Conservation (phyloP, 768 basidiomycete genomes). For the Suillus lakei region DNA sequence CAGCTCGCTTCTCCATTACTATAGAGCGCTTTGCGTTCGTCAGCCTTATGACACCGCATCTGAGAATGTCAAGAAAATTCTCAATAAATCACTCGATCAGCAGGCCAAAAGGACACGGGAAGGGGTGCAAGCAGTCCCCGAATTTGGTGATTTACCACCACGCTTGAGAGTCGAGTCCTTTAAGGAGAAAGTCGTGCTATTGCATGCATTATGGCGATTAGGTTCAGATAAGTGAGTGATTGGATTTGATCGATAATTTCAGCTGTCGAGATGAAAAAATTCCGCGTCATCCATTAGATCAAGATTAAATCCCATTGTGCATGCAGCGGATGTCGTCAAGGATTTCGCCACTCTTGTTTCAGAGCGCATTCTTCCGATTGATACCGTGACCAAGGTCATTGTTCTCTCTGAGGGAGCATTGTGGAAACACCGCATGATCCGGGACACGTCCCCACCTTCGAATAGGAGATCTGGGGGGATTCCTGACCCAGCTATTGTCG, state of each 20-base stretch:
- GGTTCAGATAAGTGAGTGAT: slow-evolving; percentile 58
- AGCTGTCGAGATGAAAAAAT: slow-evolving; percentile 11
- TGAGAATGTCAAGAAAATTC: slow-evolving; percentile 79
- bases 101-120: slow-evolving; percentile 54
- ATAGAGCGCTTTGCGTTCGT: slow-evolving; percentile 86
- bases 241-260: neutral
- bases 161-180: slow-evolving; percentile 63
- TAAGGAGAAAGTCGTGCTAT: slow-evolving; percentile 73
- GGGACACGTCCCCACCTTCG: slow-evolving; percentile 43
- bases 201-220: slow-evolving; percentile 77
- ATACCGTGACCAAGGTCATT: slow-evolving; percentile 75
- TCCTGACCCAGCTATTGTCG: slow-evolving; percentile 45
- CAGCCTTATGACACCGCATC: slow-evolving; percentile 87
- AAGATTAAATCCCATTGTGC: slow-evolving; percentile 53
- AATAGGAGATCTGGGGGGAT: slow-evolving; percentile 29
- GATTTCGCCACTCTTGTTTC: slow-evolving; percentile 67
- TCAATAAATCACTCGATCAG: slow-evolving; percentile 67
- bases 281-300: slow-evolving; percentile 12
- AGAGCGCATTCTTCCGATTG: slow-evolving; percentile 72
- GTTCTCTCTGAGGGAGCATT: slow-evolving; percentile 80
- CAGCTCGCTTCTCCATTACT: slow-evolving; percentile 81
- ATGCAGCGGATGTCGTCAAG: slow-evolving; percentile 51
- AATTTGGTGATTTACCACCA: slow-evolving; percentile 45
- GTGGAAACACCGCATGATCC: slow-evolving; percentile 84
- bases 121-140: slow-evolving; percentile 34